These are phyloP conservation scores for Pythium rishiriense DNA, from an alignment of 352 stramenopile species.

Conservation along the genomic window DNA sequence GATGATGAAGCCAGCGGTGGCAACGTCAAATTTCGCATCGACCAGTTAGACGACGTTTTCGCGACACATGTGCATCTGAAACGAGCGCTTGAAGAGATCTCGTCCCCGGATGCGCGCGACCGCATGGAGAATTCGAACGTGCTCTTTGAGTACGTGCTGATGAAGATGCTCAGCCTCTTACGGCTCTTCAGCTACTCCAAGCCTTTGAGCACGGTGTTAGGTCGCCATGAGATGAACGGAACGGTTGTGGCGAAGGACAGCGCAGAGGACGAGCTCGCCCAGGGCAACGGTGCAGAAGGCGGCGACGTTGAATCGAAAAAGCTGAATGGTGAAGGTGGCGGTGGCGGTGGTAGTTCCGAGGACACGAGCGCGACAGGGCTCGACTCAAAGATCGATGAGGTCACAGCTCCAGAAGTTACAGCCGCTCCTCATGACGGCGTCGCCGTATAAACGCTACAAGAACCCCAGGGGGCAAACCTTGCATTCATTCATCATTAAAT, in stretches of 20 bases:
- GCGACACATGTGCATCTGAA: conserved; percentile 74
- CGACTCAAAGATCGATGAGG: conserved; percentile 22
- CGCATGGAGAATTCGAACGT: conserved; percentile 80
- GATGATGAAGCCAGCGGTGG: conserved; percentile 61
- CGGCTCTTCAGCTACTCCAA: conserved; percentile 77
- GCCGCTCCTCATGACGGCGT: background rate
- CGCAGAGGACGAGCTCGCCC: background rate
- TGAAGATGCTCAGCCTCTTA: conserved; percentile 70
- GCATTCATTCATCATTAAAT: conserved; percentile 9
- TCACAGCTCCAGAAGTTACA: conserved; percentile 12
- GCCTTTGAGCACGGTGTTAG: conserved; percentile 29
- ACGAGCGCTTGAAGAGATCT: conserved; percentile 58
- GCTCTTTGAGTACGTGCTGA: conserved; percentile 76
- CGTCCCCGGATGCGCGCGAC: conserved; percentile 65
- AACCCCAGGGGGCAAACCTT: background rate
- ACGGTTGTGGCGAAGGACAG: background rate
- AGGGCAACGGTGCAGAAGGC: background rate
- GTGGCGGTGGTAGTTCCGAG: background rate
- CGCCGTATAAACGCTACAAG: background rate
- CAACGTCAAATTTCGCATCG: conserved; percentile 72
- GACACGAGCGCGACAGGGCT: background rate
- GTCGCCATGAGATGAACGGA: conserved; percentile 5
- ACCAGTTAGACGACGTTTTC: conserved; percentile 56
- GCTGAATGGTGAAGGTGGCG: background rate
- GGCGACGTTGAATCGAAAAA: conserved; percentile 11